Base-by-base conservation (phyloP, 768 basidiomycete species). In the Podaxis sp. region DNA sequence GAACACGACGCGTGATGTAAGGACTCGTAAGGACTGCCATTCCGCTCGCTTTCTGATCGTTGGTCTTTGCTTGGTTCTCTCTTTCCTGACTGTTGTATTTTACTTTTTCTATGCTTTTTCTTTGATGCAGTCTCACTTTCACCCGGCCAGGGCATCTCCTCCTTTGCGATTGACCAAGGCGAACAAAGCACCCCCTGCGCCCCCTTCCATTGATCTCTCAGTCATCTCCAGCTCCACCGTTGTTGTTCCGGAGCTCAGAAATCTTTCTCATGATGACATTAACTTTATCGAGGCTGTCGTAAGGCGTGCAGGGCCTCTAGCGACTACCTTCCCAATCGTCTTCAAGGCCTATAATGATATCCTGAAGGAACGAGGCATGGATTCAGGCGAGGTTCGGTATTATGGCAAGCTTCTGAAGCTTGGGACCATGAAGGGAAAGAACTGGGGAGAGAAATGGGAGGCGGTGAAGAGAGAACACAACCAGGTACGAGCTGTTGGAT, bases 331-430 rank as follows among this genome's bases (percentile, higher is more conserved):
- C 69, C 79, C 92, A 42, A 83, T 85, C 4, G 84, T 93, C n/a
- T 87, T 93, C 80, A 92, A 90, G 70, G 89, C 92, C 0, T 95
- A 95, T 74, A 91, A 88, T 69, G 87, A 90, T 61, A 84, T 93
- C 22, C 76, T 95, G 24, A 82, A 83, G 63, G 88, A 90, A 67
- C 82, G 87, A 2, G 88, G 88, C 2, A 74, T 94, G n/a, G 90
- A 93, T 65, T 82, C 87, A 22, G 86, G 88, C 65, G 93, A 94
- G 71, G 90, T 91, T 9, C 78, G 88, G 3, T 92, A 89, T 70
- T 96, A 95, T 71, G 86, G 87, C 19, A 90, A 92, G 71, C 74
- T 96, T 33, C 75, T 96, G 63, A 93, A 95, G 72, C 78, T 96
- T 2, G 91, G 91, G 52, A 92, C 90, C 46, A 70, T 95, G 68